Evolutionary conservation across 768 basidiomycete genomes (phyloP), one percentile per base, ranked within the genome.

Genomic region (Filobasidium wieringae): DNA sequence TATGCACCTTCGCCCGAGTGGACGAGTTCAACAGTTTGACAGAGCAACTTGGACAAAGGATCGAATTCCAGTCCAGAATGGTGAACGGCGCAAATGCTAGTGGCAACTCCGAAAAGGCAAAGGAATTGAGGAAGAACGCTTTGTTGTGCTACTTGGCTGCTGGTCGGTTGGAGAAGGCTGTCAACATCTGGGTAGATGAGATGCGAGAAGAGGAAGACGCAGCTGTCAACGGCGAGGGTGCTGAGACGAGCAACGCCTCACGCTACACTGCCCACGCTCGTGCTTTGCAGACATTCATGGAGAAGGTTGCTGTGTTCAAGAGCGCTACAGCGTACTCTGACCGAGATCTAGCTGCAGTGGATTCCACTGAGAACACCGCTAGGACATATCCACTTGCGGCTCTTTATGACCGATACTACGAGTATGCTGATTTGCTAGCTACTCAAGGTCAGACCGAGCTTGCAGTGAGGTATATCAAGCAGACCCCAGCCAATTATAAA

Each of bases 261-360:
- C 49, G 55, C 36, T 73, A 73, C 55, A 63, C 72, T 9, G 66
- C 68, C 33, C 72, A 67, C 53, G 88, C 86, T 0, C 80, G 83
- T 27, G 89, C 91, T 2, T 75, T 99, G 39, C 93, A 96, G 70
- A 84, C 85, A 0, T 92, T 97, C 75, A 80, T 97, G 65, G 95
- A 97, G 76, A 97, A 97, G 75, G 91, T 96, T 24, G 84, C 91
- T 1, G 83, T 95, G 39, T 97, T 99, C 81, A 83, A 88, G 51
- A 64, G 66, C 29, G 95, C 93, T 0, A 86, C 87, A 49, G 69
- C 62, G 9, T 75, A 75, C 59, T 63, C 67, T 51, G 74, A 75
- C 53, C 51, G 64, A 30, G 91, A 92, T 61, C 78, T 96, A 34
- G 68, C 73, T 1, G 71, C 70, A 8, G 68, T 68, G 0, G 76